phyloP scores from a whole-genome alignment of 768 basidiomycete genomes.

The Mycena maculata region DNA sequence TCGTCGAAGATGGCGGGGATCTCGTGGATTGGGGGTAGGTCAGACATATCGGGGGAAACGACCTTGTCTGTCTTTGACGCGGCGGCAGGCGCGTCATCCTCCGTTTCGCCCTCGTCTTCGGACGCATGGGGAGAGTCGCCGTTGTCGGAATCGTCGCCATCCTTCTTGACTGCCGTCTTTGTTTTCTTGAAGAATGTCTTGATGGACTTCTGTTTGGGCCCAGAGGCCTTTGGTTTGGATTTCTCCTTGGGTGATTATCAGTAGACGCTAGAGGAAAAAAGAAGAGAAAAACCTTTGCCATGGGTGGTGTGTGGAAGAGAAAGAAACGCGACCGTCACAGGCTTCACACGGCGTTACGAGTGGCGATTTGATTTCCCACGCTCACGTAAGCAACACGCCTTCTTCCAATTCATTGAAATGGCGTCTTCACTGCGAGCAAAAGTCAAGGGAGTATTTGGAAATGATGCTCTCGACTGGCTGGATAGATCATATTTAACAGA shows the following conservation, averaged over 20 bases:
- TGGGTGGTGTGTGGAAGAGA: constrained; percentile 41
- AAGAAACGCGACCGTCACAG: constrained; percentile 29
- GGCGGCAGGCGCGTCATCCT: constrained; percentile 41
- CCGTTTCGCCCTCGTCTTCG: constrained; percentile 46
- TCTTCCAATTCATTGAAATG: no score
- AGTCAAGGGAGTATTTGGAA: constrained; percentile 44
- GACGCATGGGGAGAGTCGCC: constrained; percentile 37
- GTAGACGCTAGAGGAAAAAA: no score
- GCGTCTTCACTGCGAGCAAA: constrained; percentile 4
- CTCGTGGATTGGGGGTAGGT: constrained; percentile 81
- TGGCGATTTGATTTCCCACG: not conserved
- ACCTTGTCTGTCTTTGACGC: constrained; percentile 51
- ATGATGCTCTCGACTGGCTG: constrained; percentile 55
- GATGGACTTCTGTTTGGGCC: constrained; percentile 68
- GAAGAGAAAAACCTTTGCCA: constrained; percentile 51
- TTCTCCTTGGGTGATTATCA: constrained; percentile 43
- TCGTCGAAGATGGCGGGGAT: constrained; percentile 81
- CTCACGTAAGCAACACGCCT: no score
- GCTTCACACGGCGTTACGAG: constrained; percentile 17
- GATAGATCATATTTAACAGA: constrained; percentile 62
- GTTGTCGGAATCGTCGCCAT: constrained; percentile 40
- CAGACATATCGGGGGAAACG: constrained; percentile 67
- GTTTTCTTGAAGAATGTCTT: constrained; percentile 62
- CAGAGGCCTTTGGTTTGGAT: constrained; percentile 47
- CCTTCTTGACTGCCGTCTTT: constrained; percentile 45